Percentiles rank a stretch among this genome's conserved stretches.
phyloP scores from a whole-genome alignment of 1,284 basidiomycete species.

The Ganoderma lingzhi region DNA sequence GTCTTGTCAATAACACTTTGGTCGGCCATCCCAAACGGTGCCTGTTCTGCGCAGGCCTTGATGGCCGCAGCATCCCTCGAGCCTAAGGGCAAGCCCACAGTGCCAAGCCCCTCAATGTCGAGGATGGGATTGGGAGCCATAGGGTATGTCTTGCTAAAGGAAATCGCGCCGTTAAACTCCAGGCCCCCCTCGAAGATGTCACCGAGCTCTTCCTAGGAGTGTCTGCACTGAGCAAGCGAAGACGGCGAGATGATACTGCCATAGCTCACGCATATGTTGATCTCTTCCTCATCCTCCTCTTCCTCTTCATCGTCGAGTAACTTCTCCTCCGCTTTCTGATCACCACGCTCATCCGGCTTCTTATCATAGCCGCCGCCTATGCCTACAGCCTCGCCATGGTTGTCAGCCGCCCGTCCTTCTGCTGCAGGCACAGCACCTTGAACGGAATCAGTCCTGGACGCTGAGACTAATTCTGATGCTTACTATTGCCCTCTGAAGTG shows the following conservation, averaged over 20 bases:
- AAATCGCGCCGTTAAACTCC: slow-evolving; percentile 31
- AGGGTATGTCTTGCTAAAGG: slow-evolving; percentile 34
- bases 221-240: background rate
- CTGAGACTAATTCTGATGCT: background rate
- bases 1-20: slow-evolving; percentile 37
- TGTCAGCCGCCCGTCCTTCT: background rate
- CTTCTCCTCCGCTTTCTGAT: background rate
- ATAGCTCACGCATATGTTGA: background rate
- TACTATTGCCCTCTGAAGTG: background rate
- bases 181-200: slow-evolving; percentile 4
- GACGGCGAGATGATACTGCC: background rate
- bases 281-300: background rate
- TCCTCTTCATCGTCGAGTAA: background rate
- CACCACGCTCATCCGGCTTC: background rate
- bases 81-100: slow-evolving; percentile 49
- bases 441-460: background rate
- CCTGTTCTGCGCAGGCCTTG: slow-evolving; percentile 42
- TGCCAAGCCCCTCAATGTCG: slow-evolving; percentile 35
- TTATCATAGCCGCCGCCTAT: background rate
- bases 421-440: background rate
- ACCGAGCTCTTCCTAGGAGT: background rate
- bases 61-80: slow-evolving; percentile 37
- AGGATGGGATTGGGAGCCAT: slow-evolving; percentile 37
- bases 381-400: background rate
- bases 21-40: slow-evolving; percentile 44